Base-by-base conservation (phyloP, 345 rosid genomes). In the Citropsis articulata region DNA sequence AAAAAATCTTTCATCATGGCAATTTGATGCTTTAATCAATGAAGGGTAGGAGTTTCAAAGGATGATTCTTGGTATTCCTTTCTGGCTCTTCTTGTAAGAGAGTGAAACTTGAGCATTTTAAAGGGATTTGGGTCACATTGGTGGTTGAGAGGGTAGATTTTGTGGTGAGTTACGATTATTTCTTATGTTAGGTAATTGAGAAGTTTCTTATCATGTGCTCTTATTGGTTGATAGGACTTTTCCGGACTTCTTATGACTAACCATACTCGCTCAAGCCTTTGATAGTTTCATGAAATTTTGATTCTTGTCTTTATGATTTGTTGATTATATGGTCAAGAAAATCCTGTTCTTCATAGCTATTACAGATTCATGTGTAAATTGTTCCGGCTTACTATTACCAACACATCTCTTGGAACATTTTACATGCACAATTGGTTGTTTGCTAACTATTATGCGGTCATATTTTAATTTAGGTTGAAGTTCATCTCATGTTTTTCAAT, bases 401-500 rank as follows among this genome's bases (percentile, higher is more conserved):
- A 9, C 42, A 9, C 16, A 19, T 21, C 38, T 71, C 40, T 21
- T 31, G 27, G 22, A 48, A 50, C 42, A 7, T 59, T 56, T 73
- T 74, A 9, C n/a, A 18, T 62, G 40, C 19, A 42, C 42, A 62
- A 61, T 21, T 24, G 45, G 16, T 42, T 24, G 60, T 18, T 38
- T 61, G 56, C 42, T 33, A 75, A 61, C 64, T 33, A 60, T 50
- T 36, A 28, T n/a, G 74, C 31, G 77, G 42, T 61, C 12, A 35
- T 69, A 45, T 10, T 38, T 50, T 66, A 33, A 69, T 70, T 22
- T 77, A 76, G 75, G 24, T 71, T 79, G 61, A 82, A 63, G 42
- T 25, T 70, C 76, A 73, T 78, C 27, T 72, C 18, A 16, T 71
- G 57, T 53, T 22, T 48, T 27, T 42, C 35, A 16, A 75, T 24